A percentile compares a stretch with the other conserved stretches of the same genome.
Evolutionary conservation across 495 filamentous ascomycete species (phyloP).

Genomic region (Lasiosphaeria hispida): DNA sequence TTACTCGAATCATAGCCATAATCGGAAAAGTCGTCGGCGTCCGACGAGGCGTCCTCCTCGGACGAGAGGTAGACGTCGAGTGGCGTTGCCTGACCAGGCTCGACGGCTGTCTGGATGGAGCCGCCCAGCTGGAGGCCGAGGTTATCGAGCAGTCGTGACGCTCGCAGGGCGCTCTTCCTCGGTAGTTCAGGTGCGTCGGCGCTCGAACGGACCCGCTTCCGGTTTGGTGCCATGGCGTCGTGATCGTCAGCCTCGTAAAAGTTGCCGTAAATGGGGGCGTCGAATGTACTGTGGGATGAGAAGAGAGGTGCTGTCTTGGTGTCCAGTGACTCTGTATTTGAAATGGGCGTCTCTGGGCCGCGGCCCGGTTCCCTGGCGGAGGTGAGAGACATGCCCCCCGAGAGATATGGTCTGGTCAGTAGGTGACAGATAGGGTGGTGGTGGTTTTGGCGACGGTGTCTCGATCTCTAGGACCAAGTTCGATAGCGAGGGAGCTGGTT

Average conservation of each 20-base stretch:
- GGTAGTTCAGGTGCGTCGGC: slow-evolving; percentile 32
- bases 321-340: slow-evolving; percentile 12
- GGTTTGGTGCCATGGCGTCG: slow-evolving; percentile 22
- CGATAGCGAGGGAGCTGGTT: background rate
- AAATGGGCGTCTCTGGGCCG: background rate
- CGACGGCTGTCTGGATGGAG: slow-evolving; percentile 31
- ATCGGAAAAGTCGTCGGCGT: slow-evolving; percentile 51
- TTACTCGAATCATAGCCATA: slow-evolving; percentile 46
- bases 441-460: slow-evolving; percentile 5
- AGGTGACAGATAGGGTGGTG: slow-evolving; percentile 1
- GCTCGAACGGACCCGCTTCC: slow-evolving; percentile 13
- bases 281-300: slow-evolving; percentile 16
- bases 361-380: slow-evolving; percentile 1
- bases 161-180: slow-evolving; percentile 42
- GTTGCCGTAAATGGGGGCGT: slow-evolving; percentile 28
- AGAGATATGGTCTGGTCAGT: background rate
- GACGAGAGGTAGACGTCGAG: slow-evolving; percentile 51
- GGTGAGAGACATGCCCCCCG: slow-evolving; percentile 1
- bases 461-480: slow-evolving; percentile 14
- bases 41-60: slow-evolving; percentile 51
- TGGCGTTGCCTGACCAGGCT: slow-evolving; percentile 30
- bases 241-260: slow-evolving; percentile 30
- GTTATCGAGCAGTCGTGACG: slow-evolving; percentile 41
- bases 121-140: slow-evolving; percentile 38
- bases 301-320: slow-evolving; percentile 12